Percentiles rank a stretch among this genome's conserved stretches.
Conservation (phyloP, 768 basidiomycete species). For the Amanita inopinata region DNA sequence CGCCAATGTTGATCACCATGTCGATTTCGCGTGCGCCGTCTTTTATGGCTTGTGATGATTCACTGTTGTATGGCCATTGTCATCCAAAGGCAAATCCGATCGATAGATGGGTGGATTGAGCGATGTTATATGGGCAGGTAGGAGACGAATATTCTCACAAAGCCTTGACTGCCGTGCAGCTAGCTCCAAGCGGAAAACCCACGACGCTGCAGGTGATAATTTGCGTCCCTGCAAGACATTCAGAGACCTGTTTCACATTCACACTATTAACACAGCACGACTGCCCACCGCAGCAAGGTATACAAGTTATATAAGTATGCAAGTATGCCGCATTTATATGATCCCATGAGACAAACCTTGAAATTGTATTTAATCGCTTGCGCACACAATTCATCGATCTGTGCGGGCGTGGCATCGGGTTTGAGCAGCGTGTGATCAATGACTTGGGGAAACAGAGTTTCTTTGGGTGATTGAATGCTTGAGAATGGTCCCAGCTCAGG, state of each 20-base stretch:
- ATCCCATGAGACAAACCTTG: slow-evolving; percentile 24
- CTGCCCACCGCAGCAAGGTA: slow-evolving; percentile 20
- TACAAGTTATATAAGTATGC: background rate
- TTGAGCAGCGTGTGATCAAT: slow-evolving; percentile 45
- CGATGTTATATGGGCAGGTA: too few species aligned
- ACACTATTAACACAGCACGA: slow-evolving; percentile 44
- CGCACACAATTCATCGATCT: slow-evolving; percentile 37
- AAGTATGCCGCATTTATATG: background rate
- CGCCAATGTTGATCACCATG: slow-evolving; percentile 40
- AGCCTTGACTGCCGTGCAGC: slow-evolving; percentile 31
- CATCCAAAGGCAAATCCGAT: too few species aligned
- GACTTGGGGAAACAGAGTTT: slow-evolving; percentile 24
- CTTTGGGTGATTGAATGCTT: slow-evolving; percentile 17
- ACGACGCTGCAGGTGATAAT: slow-evolving; percentile 37
- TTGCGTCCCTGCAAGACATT: slow-evolving; percentile 26
- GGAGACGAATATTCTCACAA: too few species aligned
- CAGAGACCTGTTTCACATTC: slow-evolving; percentile 31
- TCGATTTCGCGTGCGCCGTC: slow-evolving; percentile 43
- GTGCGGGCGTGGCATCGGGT: slow-evolving; percentile 34
- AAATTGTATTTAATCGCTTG: slow-evolving; percentile 38
- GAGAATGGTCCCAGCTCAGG: slow-evolving; percentile 14
- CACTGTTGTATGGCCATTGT: too few species aligned
- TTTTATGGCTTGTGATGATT: slow-evolving; percentile 34
- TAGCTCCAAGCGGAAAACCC: slow-evolving; percentile 43
- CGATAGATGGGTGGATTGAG: slow-evolving; percentile 7